Base-by-base conservation (phyloP, 1,284 basidiomycete genomes). In the Fistulina hepatica region DNA sequence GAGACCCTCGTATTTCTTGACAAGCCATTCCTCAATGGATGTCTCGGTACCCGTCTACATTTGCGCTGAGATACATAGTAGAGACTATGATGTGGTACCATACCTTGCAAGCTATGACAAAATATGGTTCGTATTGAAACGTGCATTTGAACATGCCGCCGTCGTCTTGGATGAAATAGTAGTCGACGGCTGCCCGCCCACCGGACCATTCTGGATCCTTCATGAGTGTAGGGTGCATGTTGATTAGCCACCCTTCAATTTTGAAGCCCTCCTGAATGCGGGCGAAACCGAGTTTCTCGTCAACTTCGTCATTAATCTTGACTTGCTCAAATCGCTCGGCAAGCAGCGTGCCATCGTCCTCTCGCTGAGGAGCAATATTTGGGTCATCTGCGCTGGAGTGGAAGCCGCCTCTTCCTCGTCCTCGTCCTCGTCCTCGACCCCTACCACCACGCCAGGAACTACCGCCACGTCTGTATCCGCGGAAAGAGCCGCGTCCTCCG, bases 131-230 rank as follows among this genome's bases (percentile, higher is more conserved):
- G 52, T 94, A 94, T 38, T 80, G 73, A 42, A 89, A 71, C 2
- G 94, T 98, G 47, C 78, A 81, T 58, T 98, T 98, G 71, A 99
- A 98, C 78, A 89, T 89, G 22, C 73, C 76, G 4, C 94, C 94
- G 46, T 97, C 92, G 52, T 98, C 93, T 61, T 97, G 81, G 49
- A 98, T 91, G 52, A 99, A 98, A 59, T 97, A 97, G 51, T 82
- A 97, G 54, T 99, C 94, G 8, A 99, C 93, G 8, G 83, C 92
- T 5, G 89, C 84, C 47, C 78, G 81, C 12, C 91, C 91, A 10
- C 73, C 73, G 6, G 83, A 71, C 64, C 79, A 80, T 31, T 84
- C 79, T 3, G 85, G 64, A 51, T 93, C 90, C 56, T 88, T 84
- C 13, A 95, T 57, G 4, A 95, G 62, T 0, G 91, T 97, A 78